Conservation (phyloP, 2,329 filamentous ascomycete species). For the Aureobasidium sp. region DNA sequence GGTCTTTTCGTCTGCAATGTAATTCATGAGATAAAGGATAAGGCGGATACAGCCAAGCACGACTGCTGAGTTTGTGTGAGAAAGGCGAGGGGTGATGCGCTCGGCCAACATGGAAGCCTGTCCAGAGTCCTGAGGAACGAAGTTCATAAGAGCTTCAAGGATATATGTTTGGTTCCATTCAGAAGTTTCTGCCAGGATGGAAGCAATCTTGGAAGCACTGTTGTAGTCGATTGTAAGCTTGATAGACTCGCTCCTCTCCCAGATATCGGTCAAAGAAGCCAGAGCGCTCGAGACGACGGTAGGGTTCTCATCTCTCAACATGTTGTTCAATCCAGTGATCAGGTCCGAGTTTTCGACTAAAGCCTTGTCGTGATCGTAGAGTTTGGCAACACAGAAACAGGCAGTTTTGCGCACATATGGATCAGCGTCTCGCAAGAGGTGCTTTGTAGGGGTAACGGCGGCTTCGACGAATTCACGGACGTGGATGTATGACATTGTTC, state of each 20-base stretch:
- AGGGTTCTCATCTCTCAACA: slow-evolving; percentile 91
- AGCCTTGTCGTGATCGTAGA: slow-evolving; percentile 91
- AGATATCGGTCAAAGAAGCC: slow-evolving; percentile 90
- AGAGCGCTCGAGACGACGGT: slow-evolving; percentile 94
- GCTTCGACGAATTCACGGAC: slow-evolving; percentile 93
- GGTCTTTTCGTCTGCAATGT: slow-evolving; percentile 85
- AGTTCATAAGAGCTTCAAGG: slow-evolving; percentile 93
- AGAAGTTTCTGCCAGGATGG: slow-evolving; percentile 91
- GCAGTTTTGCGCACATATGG: slow-evolving; percentile 98
- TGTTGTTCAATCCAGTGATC: slow-evolving; percentile 80
- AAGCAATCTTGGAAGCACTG: slow-evolving; percentile 96
- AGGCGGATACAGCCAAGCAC: slow-evolving; percentile 94
- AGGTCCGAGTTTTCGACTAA: slow-evolving; percentile 86
- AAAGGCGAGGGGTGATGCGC: slow-evolving; percentile 87
- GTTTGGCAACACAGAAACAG: slow-evolving; percentile 90
- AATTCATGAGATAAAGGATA: slow-evolving; percentile 97
- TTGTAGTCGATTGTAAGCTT: slow-evolving; percentile 96
- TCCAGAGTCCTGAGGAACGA: slow-evolving; percentile 81
- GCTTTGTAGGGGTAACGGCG: slow-evolving; percentile 75
- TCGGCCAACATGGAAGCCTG: slow-evolving; percentile 88
- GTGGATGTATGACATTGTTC: slow-evolving; percentile 96
- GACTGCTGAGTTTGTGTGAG: slow-evolving; percentile 93
- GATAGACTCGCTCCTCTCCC: slow-evolving; percentile 95
- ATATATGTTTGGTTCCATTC: slow-evolving; percentile 99
- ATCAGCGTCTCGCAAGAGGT: slow-evolving; percentile 73